Percentiles rank a stretch among this genome's conserved stretches.
Evolutionary conservation across 768 basidiomycete genomes (phyloP).

Genomic region (Nidula microcarpa): DNA sequence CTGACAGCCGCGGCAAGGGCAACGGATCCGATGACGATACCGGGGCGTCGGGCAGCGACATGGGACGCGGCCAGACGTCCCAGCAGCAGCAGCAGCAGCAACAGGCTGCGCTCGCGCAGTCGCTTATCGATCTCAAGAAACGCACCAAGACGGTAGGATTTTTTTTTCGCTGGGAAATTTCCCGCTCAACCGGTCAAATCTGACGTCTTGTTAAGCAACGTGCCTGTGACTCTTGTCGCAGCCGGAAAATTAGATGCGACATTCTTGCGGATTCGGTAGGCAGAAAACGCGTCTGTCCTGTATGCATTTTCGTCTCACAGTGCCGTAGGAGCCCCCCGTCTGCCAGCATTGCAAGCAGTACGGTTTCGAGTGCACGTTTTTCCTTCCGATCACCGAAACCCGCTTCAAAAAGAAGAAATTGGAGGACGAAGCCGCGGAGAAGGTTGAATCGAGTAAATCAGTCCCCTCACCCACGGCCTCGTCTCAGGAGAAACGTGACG

Average conservation of each 20-base stretch:
- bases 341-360: constrained; percentile 97
- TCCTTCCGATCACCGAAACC: constrained; percentile 97
- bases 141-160: constrained; percentile 78
- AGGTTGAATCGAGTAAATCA: constrained; percentile 26
- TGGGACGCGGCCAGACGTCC: constrained; percentile 25
- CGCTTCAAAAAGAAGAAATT: constrained; percentile 96
- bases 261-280: constrained; percentile 63
- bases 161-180: constrained; percentile 1
- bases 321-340: constrained; percentile 57
- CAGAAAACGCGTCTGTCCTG: not conserved
- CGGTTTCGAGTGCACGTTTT: constrained; percentile 92
- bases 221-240: constrained; percentile 89
- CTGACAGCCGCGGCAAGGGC: constrained; percentile 32
- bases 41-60: constrained; percentile 46
- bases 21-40: constrained; percentile 64
- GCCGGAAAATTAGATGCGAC: constrained; percentile 94
- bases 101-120: constrained; percentile 20
- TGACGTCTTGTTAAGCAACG: constrained; percentile 40
- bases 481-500: constrained; percentile 45
- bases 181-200: constrained; percentile 6
- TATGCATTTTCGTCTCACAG: not conserved
- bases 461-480: constrained; percentile 44
- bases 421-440: constrained; percentile 63
- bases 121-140: constrained; percentile 67
- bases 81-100: no score